Evolutionary conservation across 768 basidiomycete species (phyloP).

Genomic region (Mycena chlorophos): DNA sequence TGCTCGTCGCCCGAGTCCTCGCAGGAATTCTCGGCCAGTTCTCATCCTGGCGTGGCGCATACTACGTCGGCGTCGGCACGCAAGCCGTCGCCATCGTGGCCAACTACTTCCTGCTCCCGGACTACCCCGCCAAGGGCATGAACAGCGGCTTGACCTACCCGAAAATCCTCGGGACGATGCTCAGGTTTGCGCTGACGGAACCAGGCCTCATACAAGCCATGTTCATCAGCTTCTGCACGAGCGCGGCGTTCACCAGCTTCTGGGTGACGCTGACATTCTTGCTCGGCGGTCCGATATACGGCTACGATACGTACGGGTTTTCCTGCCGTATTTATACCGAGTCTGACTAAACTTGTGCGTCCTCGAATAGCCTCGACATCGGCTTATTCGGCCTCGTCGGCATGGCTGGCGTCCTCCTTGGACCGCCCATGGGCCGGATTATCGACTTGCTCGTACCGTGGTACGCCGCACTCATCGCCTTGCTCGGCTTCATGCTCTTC

Average conservation of each 20-base stretch:
- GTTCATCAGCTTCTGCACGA: conserved; percentile 47
- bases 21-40: conserved; percentile 76
- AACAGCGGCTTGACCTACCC: conserved; percentile 63
- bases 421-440: conserved; percentile 68
- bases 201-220: conserved; percentile 55
- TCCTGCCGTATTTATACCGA: neutral
- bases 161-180: conserved; percentile 57
- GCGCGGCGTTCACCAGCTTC: conserved; percentile 44
- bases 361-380: conserved; percentile 45
- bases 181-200: conserved; percentile 54
- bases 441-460: conserved; percentile 75
- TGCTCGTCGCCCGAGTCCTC: conserved; percentile 72
- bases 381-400: conserved; percentile 80
- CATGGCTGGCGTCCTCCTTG: conserved; percentile 65
- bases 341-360: neutral
- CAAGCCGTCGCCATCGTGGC: conserved; percentile 60
- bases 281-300: conserved; percentile 55
- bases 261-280: conserved; percentile 63
- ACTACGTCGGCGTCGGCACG: conserved; percentile 67
- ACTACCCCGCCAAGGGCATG: conserved; percentile 73
- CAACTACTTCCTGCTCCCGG: conserved; percentile 70
- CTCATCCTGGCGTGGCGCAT: conserved; percentile 68
- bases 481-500: conserved; percentile 50
- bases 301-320: conserved; percentile 45
- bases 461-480: conserved; percentile 65